A percentile compares a stretch with the other conserved stretches of the same genome.
Conservation (phyloP, 768 basidiomycete genomes). For the Pulveroboletus sp. region DNA sequence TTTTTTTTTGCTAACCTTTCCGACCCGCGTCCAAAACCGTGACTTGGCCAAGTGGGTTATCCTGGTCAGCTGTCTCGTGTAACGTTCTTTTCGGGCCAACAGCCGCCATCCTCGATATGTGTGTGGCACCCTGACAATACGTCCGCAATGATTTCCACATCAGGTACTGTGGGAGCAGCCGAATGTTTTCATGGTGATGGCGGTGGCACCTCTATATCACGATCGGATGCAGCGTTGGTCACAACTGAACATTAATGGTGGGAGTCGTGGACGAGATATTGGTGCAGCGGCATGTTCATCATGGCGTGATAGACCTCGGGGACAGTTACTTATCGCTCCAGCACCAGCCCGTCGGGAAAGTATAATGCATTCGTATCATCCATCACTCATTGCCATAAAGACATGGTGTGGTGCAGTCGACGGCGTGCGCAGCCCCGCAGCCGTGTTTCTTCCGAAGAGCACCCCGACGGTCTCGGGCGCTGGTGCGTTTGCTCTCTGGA, state of each 20-base stretch:
- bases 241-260: conserved; percentile 8
- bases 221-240: background rate
- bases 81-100: conserved; percentile 16
- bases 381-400: background rate
- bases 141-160: conserved; percentile 13
- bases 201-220: background rate
- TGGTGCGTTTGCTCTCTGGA: background rate
- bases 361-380: background rate
- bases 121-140: conserved; percentile 13
- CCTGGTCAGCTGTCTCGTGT: conserved; percentile 22
- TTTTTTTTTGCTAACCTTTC: too few species aligned
- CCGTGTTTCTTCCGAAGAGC: background rate
- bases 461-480: background rate
- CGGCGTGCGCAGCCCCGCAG: too few species aligned
- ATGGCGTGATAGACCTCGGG: background rate
- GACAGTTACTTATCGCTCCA: background rate
- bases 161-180: conserved; percentile 9
- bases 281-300: background rate
- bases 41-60: conserved; percentile 19
- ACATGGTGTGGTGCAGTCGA: too few species aligned
- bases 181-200: conserved; percentile 13
- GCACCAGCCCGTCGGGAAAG: background rate
- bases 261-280: background rate
- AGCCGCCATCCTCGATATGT: conserved; percentile 1
- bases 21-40: conserved; percentile 7